Evolutionary conservation across 2,329 filamentous ascomycete genomes (phyloP), one percentile per base, ranked within the genome.

Genomic region (Falciphora oryzae): DNA sequence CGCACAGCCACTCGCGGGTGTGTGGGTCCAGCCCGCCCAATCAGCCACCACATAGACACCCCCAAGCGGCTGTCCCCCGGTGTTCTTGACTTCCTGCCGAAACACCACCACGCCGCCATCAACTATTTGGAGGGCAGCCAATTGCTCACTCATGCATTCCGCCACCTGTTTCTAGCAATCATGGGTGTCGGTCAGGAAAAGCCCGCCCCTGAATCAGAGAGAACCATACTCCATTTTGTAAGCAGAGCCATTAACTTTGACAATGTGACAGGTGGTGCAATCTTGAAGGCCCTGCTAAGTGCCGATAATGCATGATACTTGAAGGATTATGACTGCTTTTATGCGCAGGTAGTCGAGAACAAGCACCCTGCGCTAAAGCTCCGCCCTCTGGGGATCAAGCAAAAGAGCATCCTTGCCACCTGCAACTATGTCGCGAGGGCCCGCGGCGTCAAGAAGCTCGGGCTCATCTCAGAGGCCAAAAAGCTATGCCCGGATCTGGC

Each of bases 351-450:
- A 11, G 89, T 95, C 69, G 93, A 97, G 77, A 89, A 89, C 68
- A 89, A 90, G 73, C 87, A 90, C 68, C 92, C 93, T 0, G 79
- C 83, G 2, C 80, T 97, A 65, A 92, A 87, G 72, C 81, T 83
- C 1, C 78, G 90, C 25, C 92, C 93, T 8, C 80, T 98, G 44
- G 93, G 92, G 50, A 87, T 97, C 65, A 91, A 93, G 75, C 93
- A 97, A 77, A 97, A 97, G 77, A 91, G 93, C 74, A 97, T 97
- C 64, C 83, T 95, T 57, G 92, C 93, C 28, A 96, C 93, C 5
- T 96, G 92, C 83, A 98, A 98, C 77, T 98, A 98, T 75, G 91
- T 91, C 73, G 94, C 94, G 28, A 87, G 94, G 50, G 80, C 86
- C 63, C 83, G 78, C n/a, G 87, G 86, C 64, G 82, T 93, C 64